Evolutionary conservation across 768 basidiomycete species (phyloP), one percentile per base, ranked within the genome.

Genomic region (Russula griseocarnosa): DNA sequence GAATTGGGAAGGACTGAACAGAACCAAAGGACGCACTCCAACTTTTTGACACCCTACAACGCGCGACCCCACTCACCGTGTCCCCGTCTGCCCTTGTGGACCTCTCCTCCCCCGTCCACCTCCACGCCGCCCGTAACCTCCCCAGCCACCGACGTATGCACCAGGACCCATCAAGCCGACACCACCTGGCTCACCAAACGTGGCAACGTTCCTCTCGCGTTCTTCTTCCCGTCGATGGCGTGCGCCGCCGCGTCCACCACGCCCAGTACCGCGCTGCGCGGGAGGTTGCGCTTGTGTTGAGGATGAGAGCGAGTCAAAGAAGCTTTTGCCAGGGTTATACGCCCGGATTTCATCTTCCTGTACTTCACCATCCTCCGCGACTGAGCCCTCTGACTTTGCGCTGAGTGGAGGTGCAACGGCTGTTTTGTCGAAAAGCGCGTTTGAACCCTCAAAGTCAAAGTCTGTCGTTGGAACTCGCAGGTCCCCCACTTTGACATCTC

Each of bases 121-220:
- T 22, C 81, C 80, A 51, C 81, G 71, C 34, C 82, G 73, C 20
- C 87, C 83, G 74, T 84, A 84, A 16, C 86, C 86, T 42, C 87
- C 87, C 86, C 87, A 90, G 20, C 86, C 88, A 54, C 84, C 82
- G n/a, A 88, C 86, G 74, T 90, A 89, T 13, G 85, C 86, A 44
- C 87, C 87, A 30, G 88, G 88, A 0, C 89, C 89, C 79, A 90
- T 81, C 56, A 90, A 72, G 7, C 90, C 88, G 20, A 88, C 82
- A 54, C 87, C 87, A 13, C 90, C 90, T 9, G 90, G 85, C 72
- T 93, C 91, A 3, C 91, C 92, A 79, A 94, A 94, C 9, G 91
- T 93, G 34, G 88, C 87, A 10, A 93, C 84, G 69, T 93, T 93
- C 74, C 82, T 84, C 74, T 91, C 89, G 64, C 91, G 75, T 71